Conservation (phyloP, 768 basidiomycete genomes). For the Piloderma croceum region DNA sequence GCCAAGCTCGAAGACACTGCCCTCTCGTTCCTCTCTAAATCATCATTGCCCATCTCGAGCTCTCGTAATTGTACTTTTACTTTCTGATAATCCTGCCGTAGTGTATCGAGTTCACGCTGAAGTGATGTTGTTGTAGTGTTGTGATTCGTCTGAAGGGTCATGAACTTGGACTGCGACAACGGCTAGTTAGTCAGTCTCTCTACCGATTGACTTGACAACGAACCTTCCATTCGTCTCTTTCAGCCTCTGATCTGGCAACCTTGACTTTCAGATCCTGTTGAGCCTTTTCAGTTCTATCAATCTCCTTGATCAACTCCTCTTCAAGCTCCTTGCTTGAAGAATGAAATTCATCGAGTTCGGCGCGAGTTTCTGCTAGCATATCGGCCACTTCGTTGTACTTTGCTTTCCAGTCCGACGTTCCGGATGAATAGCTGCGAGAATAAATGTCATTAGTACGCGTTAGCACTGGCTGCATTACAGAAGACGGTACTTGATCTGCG, state of each 20-base stretch:
- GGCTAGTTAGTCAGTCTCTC: constrained; percentile 5
- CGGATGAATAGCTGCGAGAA: constrained; percentile 44
- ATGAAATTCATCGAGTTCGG: constrained; percentile 85
- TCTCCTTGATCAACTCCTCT: constrained; percentile 87
- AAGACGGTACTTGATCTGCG: constrained; percentile 46
- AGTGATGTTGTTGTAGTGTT: constrained; percentile 87
- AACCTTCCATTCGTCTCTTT: constrained; percentile 93
- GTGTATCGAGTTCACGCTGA: constrained; percentile 83
- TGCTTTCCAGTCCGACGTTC: constrained; percentile 64
- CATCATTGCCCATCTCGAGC: constrained; percentile 96
- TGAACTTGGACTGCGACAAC: constrained; percentile 62
- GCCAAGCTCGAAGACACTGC: constrained; percentile 78
- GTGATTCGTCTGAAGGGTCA: constrained; percentile 83
- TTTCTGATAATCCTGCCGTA: constrained; percentile 68
- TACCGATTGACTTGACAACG: constrained; percentile 17
- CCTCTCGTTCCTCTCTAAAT: constrained; percentile 91
- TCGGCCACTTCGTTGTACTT: constrained; percentile 81
- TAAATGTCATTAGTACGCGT: constrained; percentile 1
- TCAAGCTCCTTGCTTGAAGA: constrained; percentile 86
- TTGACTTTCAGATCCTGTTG: constrained; percentile 77
- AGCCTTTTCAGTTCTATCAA: constrained; percentile 81
- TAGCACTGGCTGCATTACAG: constrained; percentile 1
- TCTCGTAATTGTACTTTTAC: constrained; percentile 75
- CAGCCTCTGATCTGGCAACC: constrained; percentile 61
- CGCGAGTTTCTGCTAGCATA: constrained; percentile 77